phyloP scores from a whole-genome alignment of 225 moss, liverwort and hornwort species.

The Ulota crispa region DNA sequence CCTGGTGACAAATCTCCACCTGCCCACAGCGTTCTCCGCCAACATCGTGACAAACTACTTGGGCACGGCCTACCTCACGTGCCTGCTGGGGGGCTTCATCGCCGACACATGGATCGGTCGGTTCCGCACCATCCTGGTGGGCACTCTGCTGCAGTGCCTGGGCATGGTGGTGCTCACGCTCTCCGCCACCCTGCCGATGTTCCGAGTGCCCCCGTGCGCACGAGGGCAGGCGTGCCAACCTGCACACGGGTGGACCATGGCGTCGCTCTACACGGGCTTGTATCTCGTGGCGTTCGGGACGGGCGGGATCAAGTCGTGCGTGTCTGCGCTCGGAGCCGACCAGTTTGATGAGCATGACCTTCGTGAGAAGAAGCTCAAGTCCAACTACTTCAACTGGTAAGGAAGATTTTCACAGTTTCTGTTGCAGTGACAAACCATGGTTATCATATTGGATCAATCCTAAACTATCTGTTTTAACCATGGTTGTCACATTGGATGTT shows the following conservation, averaged over 20 bases:
- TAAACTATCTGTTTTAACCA: no score
- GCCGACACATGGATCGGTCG: constrained; percentile 46
- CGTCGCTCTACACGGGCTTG: constrained; percentile 26
- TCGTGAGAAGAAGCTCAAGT: constrained; percentile 31
- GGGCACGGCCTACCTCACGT: constrained; percentile 41
- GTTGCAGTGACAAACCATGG: no score
- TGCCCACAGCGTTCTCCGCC: constrained; percentile 27
- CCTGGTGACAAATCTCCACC: constrained; percentile 32
- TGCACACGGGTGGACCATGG: constrained; percentile 15
- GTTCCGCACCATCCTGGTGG: constrained; percentile 37
- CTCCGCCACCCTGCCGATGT: constrained; percentile 16
- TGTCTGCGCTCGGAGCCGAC: constrained; percentile 50
- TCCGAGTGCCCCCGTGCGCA: constrained; percentile 19
- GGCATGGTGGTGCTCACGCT: constrained; percentile 46
- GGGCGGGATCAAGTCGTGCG: constrained; percentile 44
- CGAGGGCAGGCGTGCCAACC: constrained; percentile 3
- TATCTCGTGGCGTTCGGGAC: constrained; percentile 50
- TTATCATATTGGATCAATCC: no score
- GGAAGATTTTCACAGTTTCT: no score
- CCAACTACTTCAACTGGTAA: constrained; percentile 53
- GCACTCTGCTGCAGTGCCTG: constrained; percentile 30
- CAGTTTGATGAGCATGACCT: constrained; percentile 43
- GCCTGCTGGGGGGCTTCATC: constrained; percentile 39
- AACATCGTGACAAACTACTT: constrained; percentile 49
- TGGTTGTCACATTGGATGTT: no score